A percentile compares a stretch with the other conserved stretches of the same genome.
Evolutionary conservation across 306 rosid species (phyloP).

Genomic region (Glycine latifolia): DNA sequence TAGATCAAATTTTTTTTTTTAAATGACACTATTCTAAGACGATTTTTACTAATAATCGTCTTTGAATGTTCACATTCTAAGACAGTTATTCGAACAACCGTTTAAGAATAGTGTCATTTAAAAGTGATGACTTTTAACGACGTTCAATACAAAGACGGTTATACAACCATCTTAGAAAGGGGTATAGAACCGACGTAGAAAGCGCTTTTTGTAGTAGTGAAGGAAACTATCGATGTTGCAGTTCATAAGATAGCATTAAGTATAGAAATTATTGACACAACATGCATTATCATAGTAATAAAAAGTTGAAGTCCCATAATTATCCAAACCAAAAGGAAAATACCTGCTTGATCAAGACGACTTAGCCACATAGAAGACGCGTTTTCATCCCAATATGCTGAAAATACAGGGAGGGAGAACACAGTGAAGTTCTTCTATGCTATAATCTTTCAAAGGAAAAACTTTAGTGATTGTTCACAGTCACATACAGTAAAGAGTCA

Average conservation of each 20-base stretch:
- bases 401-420: not conserved
- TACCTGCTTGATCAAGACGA: not conserved
- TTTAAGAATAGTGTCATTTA: too few species aligned
- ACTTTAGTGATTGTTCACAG: not conserved
- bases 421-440: not conserved
- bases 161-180: too few species aligned
- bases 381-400: not conserved
- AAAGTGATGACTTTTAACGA: too few species aligned
- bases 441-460: not conserved
- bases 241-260: not conserved
- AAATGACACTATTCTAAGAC: too few species aligned
- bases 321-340: conserved; percentile 7
- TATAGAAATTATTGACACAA: not conserved
- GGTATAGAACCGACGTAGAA: too few species aligned
- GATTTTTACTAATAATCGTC: too few species aligned
- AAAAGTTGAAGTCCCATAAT: not conserved
- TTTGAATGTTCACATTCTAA: too few species aligned
- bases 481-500: not conserved
- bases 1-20: too few species aligned
- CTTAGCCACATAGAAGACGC: not conserved
- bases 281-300: not conserved
- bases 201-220: too few species aligned
- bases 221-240: not conserved
- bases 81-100: too few species aligned
- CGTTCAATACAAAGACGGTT: too few species aligned